Evolutionary conservation across 2,329 filamentous ascomycete genomes (phyloP).

Genomic region (Alternaria atra): DNA sequence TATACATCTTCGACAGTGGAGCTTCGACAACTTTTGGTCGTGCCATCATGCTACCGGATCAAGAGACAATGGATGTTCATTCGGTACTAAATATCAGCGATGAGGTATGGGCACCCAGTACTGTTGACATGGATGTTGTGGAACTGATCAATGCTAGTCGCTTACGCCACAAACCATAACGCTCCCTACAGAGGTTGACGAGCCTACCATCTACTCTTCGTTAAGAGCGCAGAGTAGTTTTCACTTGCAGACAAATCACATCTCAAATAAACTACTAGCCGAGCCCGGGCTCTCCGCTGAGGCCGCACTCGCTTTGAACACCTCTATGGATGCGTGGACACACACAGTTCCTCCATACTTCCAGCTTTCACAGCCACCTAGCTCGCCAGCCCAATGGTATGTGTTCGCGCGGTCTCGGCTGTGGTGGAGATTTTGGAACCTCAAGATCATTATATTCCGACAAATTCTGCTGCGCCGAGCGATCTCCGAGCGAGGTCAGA

Average conservation of each 20-base stretch:
- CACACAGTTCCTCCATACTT: slow-evolving; percentile 30
- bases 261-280: slow-evolving; percentile 34
- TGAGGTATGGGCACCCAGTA: slow-evolving; percentile 17
- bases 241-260: slow-evolving; percentile 36
- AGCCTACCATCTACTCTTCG: slow-evolving; percentile 34
- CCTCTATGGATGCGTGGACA: slow-evolving; percentile 30
- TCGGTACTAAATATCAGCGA: slow-evolving; percentile 33
- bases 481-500: slow-evolving; percentile 33
- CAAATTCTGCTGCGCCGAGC: slow-evolving; percentile 35
- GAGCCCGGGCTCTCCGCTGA: slow-evolving; percentile 37
- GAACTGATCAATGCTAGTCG: slow-evolving; percentile 21
- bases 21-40: slow-evolving; percentile 38
- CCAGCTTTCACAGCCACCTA: slow-evolving; percentile 17
- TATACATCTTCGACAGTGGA: slow-evolving; percentile 40
- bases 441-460: slow-evolving; percentile 38
- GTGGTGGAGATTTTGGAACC: slow-evolving; percentile 41
- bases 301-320: slow-evolving; percentile 31
- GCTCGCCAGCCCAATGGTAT: slow-evolving; percentile 27
- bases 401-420: slow-evolving; percentile 32
- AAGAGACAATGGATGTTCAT: slow-evolving; percentile 38
- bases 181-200: slow-evolving; percentile 25
- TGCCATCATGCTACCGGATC: slow-evolving; percentile 36
- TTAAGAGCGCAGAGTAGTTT: slow-evolving; percentile 33
- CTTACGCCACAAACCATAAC: slow-evolving; percentile 32
- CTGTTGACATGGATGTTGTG: not conserved